A percentile compares a stretch with the other conserved stretches of the same genome.
Conservation (phyloP, 306 rosid genomes). For the Glycine tomentella region DNA sequence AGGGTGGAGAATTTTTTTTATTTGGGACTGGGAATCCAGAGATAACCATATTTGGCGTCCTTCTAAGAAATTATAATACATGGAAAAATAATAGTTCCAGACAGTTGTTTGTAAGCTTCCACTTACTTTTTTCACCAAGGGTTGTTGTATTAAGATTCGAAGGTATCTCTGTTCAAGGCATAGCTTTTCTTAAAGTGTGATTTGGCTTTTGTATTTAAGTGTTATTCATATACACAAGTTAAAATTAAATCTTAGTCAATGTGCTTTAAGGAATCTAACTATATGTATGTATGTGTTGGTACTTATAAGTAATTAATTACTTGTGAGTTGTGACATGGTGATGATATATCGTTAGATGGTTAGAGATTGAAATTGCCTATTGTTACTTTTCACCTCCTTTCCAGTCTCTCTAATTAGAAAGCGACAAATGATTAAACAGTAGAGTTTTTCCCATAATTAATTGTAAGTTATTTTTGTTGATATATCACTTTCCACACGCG, state of each 20-base stretch:
- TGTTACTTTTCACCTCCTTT: too few relatives aligned
- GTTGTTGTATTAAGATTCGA: background rate
- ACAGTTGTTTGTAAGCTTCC: background rate
- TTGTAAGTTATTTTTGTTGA: background rate
- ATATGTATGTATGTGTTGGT: background rate
- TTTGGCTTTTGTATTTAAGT: slow-evolving; percentile 6
- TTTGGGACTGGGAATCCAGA: background rate
- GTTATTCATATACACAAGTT: background rate
- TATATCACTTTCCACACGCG: background rate
- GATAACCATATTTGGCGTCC: background rate
- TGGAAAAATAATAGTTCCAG: background rate
- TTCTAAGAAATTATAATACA: background rate
- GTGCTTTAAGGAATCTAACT: background rate
- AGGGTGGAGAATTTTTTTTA: too few relatives aligned
- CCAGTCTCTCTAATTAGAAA: background rate
- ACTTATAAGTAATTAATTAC: background rate
- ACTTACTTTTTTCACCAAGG: background rate
- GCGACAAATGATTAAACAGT: background rate
- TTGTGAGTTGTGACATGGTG: background rate
- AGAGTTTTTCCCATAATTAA: background rate
- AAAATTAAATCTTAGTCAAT: slow-evolving; percentile 4
- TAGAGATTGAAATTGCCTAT: too few relatives aligned
- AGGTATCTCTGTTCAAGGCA: background rate
- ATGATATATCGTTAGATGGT: background rate
- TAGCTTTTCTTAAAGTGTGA: slow-evolving; percentile 12